A percentile compares a stretch with the other conserved stretches of the same genome.
These are phyloP conservation scores for Yamadazyma ubonensis DNA, from an alignment of 805 yeast genomes.

Conservation along the genomic window DNA sequence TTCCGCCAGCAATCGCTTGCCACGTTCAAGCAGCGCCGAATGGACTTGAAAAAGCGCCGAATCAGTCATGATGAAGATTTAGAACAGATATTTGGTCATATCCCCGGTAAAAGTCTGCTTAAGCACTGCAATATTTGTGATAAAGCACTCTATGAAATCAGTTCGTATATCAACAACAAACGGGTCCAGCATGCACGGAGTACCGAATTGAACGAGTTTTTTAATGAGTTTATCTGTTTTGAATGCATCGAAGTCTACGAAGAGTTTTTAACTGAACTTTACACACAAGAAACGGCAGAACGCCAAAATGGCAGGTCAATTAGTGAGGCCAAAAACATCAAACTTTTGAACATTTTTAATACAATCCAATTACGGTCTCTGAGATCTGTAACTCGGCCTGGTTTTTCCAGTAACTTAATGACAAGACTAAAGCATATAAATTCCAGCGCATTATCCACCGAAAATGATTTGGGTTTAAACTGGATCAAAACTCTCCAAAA, in stretches of 20 bases:
- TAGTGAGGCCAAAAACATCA: slow-evolving; percentile 15
- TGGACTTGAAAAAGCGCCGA: slow-evolving; percentile 10
- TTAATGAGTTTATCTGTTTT: slow-evolving; percentile 60
- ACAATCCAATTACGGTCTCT: slow-evolving; percentile 15
- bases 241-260: slow-evolving; percentile 61
- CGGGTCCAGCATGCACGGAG: slow-evolving; percentile 6
- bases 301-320: neutral
- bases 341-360: slow-evolving; percentile 15
- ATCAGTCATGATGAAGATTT: slow-evolving; percentile 22
- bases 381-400: slow-evolving; percentile 13
- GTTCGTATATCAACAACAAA: slow-evolving; percentile 33
- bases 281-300: slow-evolving; percentile 1
- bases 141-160: slow-evolving; percentile 62
- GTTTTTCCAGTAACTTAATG: slow-evolving; percentile 16
- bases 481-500: slow-evolving; percentile 20
- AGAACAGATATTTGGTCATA: slow-evolving; percentile 38
- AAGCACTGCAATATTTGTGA: slow-evolving; percentile 69
- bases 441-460: slow-evolving; percentile 6
- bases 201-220: slow-evolving; percentile 13
- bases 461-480: slow-evolving; percentile 4
- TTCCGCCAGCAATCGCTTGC: slow-evolving; percentile 37
- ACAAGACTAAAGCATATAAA: slow-evolving; percentile 14
- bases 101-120: slow-evolving; percentile 38
- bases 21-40: slow-evolving; percentile 29
- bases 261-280: slow-evolving; percentile 43